Evolutionary conservation across 495 filamentous ascomycete species (phyloP), one percentile per base, ranked within the genome.

Genomic region (Paragyromitra xinjiangensis): DNA sequence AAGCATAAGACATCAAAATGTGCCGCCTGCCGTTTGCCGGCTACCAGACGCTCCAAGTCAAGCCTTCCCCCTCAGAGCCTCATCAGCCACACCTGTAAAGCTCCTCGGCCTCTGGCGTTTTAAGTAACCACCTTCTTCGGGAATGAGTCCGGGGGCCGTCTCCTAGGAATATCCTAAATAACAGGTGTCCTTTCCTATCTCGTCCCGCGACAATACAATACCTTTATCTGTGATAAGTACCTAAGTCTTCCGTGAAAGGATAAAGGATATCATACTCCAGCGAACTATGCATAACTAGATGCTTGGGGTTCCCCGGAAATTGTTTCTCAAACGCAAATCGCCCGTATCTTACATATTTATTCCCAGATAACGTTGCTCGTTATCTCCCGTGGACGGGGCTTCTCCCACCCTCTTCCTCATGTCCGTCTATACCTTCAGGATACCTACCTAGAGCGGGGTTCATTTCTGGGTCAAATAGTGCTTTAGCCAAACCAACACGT

Each of bases 81-180:
- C 63, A 67, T 40, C 4, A 34, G 1, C 48, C 50, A 16, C 22
- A 16, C 45, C 34, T 34, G 29, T 34, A 34, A 34, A 34, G 29
- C 4, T 50, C 56, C 64, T 72, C 64, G 51, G 73, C 74, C 74
- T 73, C 68, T 71, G 74, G 66, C 51, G 67, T 71, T 71, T 34
- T 34, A 34, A 34, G 14, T 16, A 51, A 16, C 48, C 34, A 6
- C 37, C 51, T 48, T 24, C 72, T 63, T 62, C 53, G 64, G 71
- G 40, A 62, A 62, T 55, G 55, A 63, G 40, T 14, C 65, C 44
- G 72, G 14, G 50, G 39, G 39, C 42, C 16, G 16, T 55, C 19
- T 45, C 29, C 22, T 22, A 34, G 44, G 37, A 42, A 51, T 6
- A 64, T 19, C 45, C 37, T 39, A 63, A 34, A 62, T 39, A 71